These are phyloP conservation scores for Cryptococcus sp. DNA, from an alignment of 1,284 basidiomycete genomes.

Conservation along the genomic window DNA sequence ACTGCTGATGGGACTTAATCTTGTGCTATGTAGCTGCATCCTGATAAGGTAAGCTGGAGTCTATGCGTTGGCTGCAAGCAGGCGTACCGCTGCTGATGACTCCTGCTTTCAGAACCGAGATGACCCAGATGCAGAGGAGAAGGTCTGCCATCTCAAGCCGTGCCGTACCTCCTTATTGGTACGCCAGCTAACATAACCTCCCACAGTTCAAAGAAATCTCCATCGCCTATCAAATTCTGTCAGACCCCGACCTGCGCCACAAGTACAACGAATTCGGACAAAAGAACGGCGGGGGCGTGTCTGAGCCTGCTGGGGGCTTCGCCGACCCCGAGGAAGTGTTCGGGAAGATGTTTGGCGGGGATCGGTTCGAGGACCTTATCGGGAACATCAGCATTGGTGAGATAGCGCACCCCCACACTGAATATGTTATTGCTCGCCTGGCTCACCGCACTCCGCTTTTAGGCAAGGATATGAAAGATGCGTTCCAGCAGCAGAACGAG, in stretches of 20 bases:
- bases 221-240: conserved; percentile 79
- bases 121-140: conserved; percentile 85
- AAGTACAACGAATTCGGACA: conserved; percentile 85
- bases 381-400: conserved; percentile 52
- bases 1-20: neutral
- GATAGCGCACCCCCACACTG: conserved; percentile 7
- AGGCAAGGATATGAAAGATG: conserved; percentile 96
- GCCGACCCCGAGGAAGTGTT: conserved; percentile 83
- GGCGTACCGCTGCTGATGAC: neutral
- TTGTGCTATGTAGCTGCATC: conserved; percentile 49
- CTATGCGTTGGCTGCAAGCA: too few relatives aligned
- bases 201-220: conserved; percentile 74
- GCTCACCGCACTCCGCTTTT: too few relatives aligned
- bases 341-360: conserved; percentile 75
- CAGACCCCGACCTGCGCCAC: conserved; percentile 74
- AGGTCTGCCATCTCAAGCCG: conserved; percentile 47
- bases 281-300: conserved; percentile 48
- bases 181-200: neutral
- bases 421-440: neutral
- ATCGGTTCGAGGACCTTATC: conserved; percentile 54
- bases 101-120: conserved; percentile 67
- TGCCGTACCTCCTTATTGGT: neutral
- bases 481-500: conserved; percentile 82
- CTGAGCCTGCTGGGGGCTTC: conserved; percentile 45
- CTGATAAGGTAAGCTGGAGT: conserved; percentile 51